phyloP scores from a whole-genome alignment of 345 rosid species.

The Gossypium raimondii region DNA sequence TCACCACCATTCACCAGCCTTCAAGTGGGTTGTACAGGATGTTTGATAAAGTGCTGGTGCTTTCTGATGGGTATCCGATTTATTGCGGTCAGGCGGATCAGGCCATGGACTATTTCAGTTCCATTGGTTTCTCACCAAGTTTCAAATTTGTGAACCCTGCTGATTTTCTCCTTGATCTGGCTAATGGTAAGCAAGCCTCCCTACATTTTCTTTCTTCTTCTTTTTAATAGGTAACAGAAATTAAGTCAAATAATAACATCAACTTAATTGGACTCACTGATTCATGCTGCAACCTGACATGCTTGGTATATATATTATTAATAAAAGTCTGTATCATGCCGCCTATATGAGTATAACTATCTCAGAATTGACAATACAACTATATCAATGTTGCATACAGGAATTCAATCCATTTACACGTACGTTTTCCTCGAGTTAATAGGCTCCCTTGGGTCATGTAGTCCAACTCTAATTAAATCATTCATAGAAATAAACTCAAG shows the following conservation, averaged over 20 bases:
- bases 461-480: neutral
- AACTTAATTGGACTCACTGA: neutral
- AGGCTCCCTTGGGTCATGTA: neutral
- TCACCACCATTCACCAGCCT: slow-evolving; percentile 90
- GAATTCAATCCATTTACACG: too few relatives aligned
- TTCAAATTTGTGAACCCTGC: slow-evolving; percentile 72
- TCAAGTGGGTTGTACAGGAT: slow-evolving; percentile 71
- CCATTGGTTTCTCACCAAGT: slow-evolving; percentile 58
- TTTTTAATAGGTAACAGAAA: neutral
- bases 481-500: neutral
- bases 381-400: too few relatives aligned
- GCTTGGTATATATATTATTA: neutral
- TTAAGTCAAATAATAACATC: neutral
- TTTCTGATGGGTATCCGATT: slow-evolving; percentile 73
- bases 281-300: neutral
- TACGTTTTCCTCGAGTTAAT: too few relatives aligned
- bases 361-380: too few relatives aligned
- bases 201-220: neutral
- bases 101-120: slow-evolving; percentile 71
- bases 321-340: too few relatives aligned
- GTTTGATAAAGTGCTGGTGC: slow-evolving; percentile 79
- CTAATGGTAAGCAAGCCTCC: slow-evolving; percentile 53
- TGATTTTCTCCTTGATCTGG: slow-evolving; percentile 91
- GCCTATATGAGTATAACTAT: too few relatives aligned
- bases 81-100: slow-evolving; percentile 57